Evolutionary conservation across 495 filamentous ascomycete genomes (phyloP).

Genomic region (Aspergillus heteromorphus): DNA sequence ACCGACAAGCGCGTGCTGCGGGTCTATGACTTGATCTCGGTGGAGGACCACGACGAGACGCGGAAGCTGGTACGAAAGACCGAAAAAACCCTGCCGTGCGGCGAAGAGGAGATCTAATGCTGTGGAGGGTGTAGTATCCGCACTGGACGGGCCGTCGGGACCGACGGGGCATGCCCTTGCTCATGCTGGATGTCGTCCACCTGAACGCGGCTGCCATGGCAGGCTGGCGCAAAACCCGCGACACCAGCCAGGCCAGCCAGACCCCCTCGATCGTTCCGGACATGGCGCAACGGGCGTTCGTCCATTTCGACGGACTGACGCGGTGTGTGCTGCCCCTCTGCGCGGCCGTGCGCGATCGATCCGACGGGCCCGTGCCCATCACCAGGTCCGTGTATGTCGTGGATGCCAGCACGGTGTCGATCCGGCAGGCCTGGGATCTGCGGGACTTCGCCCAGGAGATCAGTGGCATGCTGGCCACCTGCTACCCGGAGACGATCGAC

Average conservation of each 20-base stretch:
- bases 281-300: slow-evolving; percentile 22
- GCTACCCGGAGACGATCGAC: slow-evolving; percentile 28
- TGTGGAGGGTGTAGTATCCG: slow-evolving; percentile 18
- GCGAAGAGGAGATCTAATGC: background rate
- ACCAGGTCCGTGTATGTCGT: slow-evolving; percentile 21
- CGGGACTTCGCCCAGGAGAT: slow-evolving; percentile 20
- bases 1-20: slow-evolving; percentile 12
- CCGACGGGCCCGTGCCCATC: slow-evolving; percentile 9
- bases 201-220: slow-evolving; percentile 11
- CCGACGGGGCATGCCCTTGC: slow-evolving; percentile 23
- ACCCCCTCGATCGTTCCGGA: background rate
- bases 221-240: slow-evolving; percentile 16
- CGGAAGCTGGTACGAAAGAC: slow-evolving; percentile 21
- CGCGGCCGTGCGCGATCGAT: slow-evolving; percentile 14
- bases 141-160: slow-evolving; percentile 33
- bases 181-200: slow-evolving; percentile 20
- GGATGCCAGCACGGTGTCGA: slow-evolving; percentile 17
- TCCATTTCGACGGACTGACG: slow-evolving; percentile 20
- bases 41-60: slow-evolving; percentile 24
- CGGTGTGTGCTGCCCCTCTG: slow-evolving; percentile 31
- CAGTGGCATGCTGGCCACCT: slow-evolving; percentile 25
- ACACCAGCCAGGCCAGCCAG: background rate
- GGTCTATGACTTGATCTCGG: slow-evolving; percentile 21
- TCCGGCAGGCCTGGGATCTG: slow-evolving; percentile 27
- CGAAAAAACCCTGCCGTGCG: background rate